phyloP scores from a whole-genome alignment of 2,329 filamentous ascomycete species.

The Arthrobotrys pseudoclavata region DNA sequence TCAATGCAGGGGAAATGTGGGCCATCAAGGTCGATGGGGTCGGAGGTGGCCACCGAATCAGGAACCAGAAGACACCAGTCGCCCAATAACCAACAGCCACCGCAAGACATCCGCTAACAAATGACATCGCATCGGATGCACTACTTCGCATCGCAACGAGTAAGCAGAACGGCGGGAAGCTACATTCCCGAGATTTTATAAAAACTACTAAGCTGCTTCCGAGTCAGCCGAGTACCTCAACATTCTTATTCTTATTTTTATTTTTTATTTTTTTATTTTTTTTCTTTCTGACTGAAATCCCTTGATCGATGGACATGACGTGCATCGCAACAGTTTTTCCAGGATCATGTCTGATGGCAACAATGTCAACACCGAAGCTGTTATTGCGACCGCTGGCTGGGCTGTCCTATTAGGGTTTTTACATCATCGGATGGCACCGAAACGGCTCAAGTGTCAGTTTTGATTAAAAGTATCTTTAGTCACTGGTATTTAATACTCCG shows the following conservation, averaged over 20 bases:
- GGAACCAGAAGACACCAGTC: constrained; percentile 48
- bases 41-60: constrained; percentile 57
- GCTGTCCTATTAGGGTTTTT: constrained; percentile 13
- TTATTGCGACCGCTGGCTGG: neutral
- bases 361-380: constrained; percentile 18
- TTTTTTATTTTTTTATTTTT: neutral
- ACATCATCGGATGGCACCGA: constrained; percentile 40
- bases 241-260: neutral
- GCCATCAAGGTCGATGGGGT: constrained; percentile 50
- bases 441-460: constrained; percentile 46
- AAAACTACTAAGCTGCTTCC: constrained; percentile 17
- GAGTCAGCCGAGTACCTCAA: constrained; percentile 29
- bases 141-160: constrained; percentile 38
- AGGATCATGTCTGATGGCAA: neutral
- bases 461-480: constrained; percentile 39
- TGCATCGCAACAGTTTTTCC: constrained; percentile 6
- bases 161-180: constrained; percentile 39
- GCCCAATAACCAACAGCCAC: constrained; percentile 34
- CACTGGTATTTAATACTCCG: constrained; percentile 51
- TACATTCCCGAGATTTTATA: constrained; percentile 42
- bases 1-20: constrained; percentile 57
- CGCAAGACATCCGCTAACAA: constrained; percentile 50
- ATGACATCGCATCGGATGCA: constrained; percentile 37
- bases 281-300: neutral
- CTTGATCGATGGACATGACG: neutral